Evolutionary conservation across 805 yeast species (phyloP).

Genomic region (Ogataea thermomethanolica): DNA sequence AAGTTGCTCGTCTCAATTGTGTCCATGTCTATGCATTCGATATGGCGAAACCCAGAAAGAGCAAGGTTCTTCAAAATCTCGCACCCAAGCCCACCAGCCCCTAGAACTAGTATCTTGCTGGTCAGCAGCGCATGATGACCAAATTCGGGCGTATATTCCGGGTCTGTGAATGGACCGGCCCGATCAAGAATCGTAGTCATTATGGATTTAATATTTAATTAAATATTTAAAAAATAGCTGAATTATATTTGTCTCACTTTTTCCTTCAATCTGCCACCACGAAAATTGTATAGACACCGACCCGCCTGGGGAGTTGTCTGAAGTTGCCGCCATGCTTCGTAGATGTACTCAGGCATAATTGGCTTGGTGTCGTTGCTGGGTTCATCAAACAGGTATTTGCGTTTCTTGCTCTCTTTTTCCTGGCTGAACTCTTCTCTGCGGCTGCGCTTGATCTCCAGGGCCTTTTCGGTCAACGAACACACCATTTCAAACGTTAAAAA

Average conservation of each 20-base stretch:
- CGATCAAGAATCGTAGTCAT: slow-evolving; percentile 9
- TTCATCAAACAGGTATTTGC: slow-evolving; percentile 72
- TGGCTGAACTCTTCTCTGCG: slow-evolving; percentile 9
- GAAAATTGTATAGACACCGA: slow-evolving; percentile 64
- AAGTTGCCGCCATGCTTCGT: slow-evolving; percentile 83
- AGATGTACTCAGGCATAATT: slow-evolving; percentile 71
- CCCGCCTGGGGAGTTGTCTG: slow-evolving; percentile 57
- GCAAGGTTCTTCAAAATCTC: slow-evolving; percentile 73
- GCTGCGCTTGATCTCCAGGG: slow-evolving; percentile 61
- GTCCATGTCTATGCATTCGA: slow-evolving; percentile 79
- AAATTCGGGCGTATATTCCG: slow-evolving; percentile 27
- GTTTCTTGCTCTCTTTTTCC: slow-evolving; percentile 38
- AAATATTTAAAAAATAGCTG: slow-evolving; percentile 26
- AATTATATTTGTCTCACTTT: slow-evolving; percentile 37
- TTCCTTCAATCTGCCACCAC: slow-evolving; percentile 60
- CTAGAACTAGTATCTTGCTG: slow-evolving; percentile 46
- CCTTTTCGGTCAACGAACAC: slow-evolving; percentile 89
- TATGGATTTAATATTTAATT: neutral
- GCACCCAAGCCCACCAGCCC: slow-evolving; percentile 85
- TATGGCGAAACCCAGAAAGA: slow-evolving; percentile 59
- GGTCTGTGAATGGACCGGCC: slow-evolving; percentile 32
- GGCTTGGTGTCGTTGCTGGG: slow-evolving; percentile 85
- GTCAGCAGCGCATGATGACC: slow-evolving; percentile 18
- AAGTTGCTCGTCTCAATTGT: slow-evolving; percentile 74
- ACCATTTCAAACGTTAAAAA: slow-evolving; percentile 95